These are phyloP conservation scores for Melanomma pulvis-pyrius DNA, from an alignment of 495 filamentous ascomycete genomes.

Conservation along the genomic window DNA sequence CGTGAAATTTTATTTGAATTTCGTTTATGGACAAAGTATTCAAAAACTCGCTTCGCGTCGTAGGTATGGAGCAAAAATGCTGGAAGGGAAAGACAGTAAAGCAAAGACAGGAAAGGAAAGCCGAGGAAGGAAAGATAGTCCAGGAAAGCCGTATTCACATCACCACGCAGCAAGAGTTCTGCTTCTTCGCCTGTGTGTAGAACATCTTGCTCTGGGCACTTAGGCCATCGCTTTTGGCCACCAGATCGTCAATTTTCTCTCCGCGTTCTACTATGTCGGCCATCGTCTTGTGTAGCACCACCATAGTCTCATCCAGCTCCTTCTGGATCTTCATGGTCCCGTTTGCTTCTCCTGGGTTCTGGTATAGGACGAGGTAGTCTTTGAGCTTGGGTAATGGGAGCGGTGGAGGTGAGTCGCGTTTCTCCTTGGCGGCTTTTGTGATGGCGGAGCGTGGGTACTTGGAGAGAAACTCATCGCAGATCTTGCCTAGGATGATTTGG, in stretches of 20 bases:
- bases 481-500: constrained; percentile 90
- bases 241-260: constrained; percentile 89
- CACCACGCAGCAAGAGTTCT: constrained; percentile 88
- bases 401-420: constrained; percentile 46
- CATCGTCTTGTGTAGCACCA: constrained; percentile 95
- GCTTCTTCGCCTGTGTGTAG: constrained; percentile 92
- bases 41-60: too few species aligned
- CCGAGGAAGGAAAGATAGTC: neutral
- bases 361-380: constrained; percentile 84
- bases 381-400: constrained; percentile 70
- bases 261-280: constrained; percentile 83
- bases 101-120: neutral
- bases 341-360: constrained; percentile 85
- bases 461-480: constrained; percentile 89
- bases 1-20: too few species aligned
- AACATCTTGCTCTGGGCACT: constrained; percentile 95
- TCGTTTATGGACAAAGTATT: too few species aligned
- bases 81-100: too few species aligned
- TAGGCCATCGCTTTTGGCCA: constrained; percentile 83
- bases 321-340: constrained; percentile 94
- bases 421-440: constrained; percentile 50
- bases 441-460: constrained; percentile 71
- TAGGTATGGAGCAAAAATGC: too few species aligned
- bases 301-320: constrained; percentile 97
- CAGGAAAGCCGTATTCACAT: constrained; percentile 55